A percentile compares a stretch with the other conserved stretches of the same genome.
Evolutionary conservation across 495 filamentous ascomycete species (phyloP).

Genomic region (Hypomontagnella submonticulosa): DNA sequence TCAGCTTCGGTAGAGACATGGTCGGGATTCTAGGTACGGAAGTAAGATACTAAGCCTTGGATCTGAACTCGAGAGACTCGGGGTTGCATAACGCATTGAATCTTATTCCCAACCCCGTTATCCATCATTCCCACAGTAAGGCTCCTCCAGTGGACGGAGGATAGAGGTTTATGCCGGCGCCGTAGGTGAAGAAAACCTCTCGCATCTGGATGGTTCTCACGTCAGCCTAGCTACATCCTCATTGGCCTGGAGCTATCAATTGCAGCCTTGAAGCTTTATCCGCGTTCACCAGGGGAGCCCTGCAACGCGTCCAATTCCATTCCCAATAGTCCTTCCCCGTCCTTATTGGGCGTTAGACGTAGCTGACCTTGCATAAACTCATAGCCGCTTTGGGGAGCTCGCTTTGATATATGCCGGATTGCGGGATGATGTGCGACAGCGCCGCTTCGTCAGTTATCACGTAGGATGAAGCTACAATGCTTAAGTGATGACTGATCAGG

Average conservation of each 20-base stretch:
- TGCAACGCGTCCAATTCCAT: slow-evolving; percentile 1
- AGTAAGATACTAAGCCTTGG: slow-evolving; percentile 22
- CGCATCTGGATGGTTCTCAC: slow-evolving; percentile 12
- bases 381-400: slow-evolving; percentile 17
- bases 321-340: background rate
- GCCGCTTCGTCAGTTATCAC: slow-evolving; percentile 12
- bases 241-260: slow-evolving; percentile 11
- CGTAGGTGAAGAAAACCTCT: slow-evolving; percentile 12
- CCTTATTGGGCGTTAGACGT: slow-evolving; percentile 6
- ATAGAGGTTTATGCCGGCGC: too few relatives aligned
- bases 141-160: too few relatives aligned
- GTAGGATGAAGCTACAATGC: slow-evolving; percentile 9
- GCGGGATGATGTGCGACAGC: background rate
- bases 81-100: slow-evolving; percentile 20
- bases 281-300: background rate
- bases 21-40: slow-evolving; percentile 12
- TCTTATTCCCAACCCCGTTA: slow-evolving; percentile 3
- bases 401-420: background rate
- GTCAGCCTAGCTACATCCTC: slow-evolving; percentile 18
- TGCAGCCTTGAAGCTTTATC: slow-evolving; percentile 1
- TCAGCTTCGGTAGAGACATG: slow-evolving; percentile 4
- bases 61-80: slow-evolving; percentile 8
- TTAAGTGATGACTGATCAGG: background rate
- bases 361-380: slow-evolving; percentile 18
- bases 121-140: background rate